Conservation (phyloP, 345 rosid species). For the Turritis glabra region DNA sequence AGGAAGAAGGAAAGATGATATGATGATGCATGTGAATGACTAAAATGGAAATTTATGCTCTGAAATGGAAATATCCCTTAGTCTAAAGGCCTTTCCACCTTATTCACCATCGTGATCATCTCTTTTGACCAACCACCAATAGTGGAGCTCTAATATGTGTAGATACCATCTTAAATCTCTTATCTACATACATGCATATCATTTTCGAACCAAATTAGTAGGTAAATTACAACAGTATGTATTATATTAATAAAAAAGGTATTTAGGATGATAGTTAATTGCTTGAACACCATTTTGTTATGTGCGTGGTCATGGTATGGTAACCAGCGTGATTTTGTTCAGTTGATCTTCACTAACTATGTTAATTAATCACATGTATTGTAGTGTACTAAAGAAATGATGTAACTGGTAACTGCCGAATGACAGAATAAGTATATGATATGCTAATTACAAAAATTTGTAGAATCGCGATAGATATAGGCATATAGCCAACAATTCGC, state of each 20-base stretch:
- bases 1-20: not conserved
- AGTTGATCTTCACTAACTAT: no score
- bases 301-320: no score
- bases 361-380: no score
- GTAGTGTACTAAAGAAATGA: no score
- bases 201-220: not conserved
- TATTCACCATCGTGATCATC: constrained; percentile 23
- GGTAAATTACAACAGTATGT: not conserved
- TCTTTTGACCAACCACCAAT: constrained; percentile 16
- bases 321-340: no score
- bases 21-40: constrained; percentile 31
- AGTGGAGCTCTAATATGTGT: constrained; percentile 3
- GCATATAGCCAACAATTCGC: no score
- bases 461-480: no score
- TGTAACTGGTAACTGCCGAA: no score
- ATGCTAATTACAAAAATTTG: no score
- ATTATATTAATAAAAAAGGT: no score
- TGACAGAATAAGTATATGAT: no score
- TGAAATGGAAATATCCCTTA: constrained; percentile 29
- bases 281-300: not conserved
- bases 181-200: not conserved
- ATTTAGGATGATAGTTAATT: not conserved
- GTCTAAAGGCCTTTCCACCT: constrained; percentile 33
- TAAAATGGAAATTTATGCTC: constrained; percentile 36
- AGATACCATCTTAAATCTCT: not conserved